These are phyloP conservation scores for Paecilomyces dactylethromorphus DNA, from an alignment of 2,329 filamentous ascomycete species.

Conservation along the genomic window DNA sequence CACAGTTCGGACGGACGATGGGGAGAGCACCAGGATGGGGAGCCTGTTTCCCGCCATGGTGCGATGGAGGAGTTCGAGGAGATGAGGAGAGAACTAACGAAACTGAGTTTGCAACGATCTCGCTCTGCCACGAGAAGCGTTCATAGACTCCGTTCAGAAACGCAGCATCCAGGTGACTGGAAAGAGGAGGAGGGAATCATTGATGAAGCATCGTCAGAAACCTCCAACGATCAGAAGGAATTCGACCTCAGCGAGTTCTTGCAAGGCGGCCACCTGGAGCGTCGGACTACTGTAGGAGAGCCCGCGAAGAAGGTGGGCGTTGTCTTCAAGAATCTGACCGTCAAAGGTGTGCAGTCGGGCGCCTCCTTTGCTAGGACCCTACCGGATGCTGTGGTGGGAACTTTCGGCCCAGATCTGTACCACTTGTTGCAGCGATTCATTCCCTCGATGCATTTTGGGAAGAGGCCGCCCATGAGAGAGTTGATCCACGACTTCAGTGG, in stretches of 20 bases:
- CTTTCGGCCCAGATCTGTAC: constrained; percentile 75
- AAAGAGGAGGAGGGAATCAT: constrained; percentile 41
- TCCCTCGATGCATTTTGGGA: constrained; percentile 44
- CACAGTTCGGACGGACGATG: constrained; percentile 46
- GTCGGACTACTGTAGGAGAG: constrained; percentile 54
- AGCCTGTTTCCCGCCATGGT: constrained; percentile 44
- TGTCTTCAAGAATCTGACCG: constrained; percentile 67
- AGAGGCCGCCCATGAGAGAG: constrained; percentile 44
- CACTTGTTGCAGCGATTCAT: constrained; percentile 51
- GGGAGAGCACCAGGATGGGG: constrained; percentile 56
- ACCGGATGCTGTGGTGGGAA: constrained; percentile 67
- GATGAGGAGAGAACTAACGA: constrained; percentile 50
- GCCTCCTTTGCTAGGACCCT: constrained; percentile 65
- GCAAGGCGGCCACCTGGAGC: constrained; percentile 69
- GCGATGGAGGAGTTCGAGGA: constrained; percentile 57
- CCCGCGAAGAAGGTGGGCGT: constrained; percentile 74
- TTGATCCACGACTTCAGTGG: constrained; percentile 64
- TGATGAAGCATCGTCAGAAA: constrained; percentile 27
- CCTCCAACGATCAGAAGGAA: constrained; percentile 27
- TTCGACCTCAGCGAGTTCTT: constrained; percentile 68
- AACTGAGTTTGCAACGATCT: constrained; percentile 41
- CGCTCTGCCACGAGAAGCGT: constrained; percentile 19
- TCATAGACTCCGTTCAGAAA: constrained; percentile 19
- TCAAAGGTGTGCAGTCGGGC: constrained; percentile 62
- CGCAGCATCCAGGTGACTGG: constrained; percentile 15